Conservation (phyloP, 2,329 filamentous ascomycete genomes). For the Verruconis gallopava region DNA sequence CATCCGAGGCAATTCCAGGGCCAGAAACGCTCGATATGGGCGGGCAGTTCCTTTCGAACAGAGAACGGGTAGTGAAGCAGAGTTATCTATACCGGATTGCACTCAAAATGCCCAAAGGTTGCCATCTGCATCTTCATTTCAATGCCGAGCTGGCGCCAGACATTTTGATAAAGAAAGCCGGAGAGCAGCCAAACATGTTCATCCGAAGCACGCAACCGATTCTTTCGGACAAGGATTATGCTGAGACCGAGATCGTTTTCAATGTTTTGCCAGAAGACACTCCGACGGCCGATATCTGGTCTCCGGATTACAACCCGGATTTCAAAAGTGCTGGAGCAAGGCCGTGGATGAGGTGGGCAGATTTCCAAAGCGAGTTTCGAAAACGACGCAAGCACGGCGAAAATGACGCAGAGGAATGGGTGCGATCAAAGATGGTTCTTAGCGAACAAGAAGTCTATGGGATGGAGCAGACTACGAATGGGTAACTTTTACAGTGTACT, state of each 20-base stretch:
- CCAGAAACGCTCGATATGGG: constrained; percentile 31
- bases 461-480: constrained; percentile 33
- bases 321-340: constrained; percentile 17
- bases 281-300: constrained; percentile 34
- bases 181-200: constrained; percentile 50
- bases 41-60: constrained; percentile 33
- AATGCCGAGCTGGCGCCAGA: constrained; percentile 56
- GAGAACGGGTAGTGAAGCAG: constrained; percentile 29
- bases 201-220: constrained; percentile 50
- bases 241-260: constrained; percentile 49
- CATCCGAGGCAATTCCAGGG: constrained; percentile 29
- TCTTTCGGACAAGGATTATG: constrained; percentile 27
- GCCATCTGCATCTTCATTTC: constrained; percentile 64
- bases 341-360: constrained; percentile 33
- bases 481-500: no score
- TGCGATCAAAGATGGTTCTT: constrained; percentile 50
- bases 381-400: constrained; percentile 18
- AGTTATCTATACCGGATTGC: constrained; percentile 48
- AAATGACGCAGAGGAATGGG: constrained; percentile 35
- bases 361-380: constrained; percentile 31
- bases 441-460: constrained; percentile 47
- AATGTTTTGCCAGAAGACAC: constrained; percentile 31
- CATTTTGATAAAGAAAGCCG: constrained; percentile 44
- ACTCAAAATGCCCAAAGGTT: constrained; percentile 53
- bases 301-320: constrained; percentile 30